Percentiles rank a stretch among this genome's conserved stretches.
These are phyloP conservation scores for Olyra latifolia DNA, from an alignment of 176 grass and related monocot species.

Conservation along the genomic window DNA sequence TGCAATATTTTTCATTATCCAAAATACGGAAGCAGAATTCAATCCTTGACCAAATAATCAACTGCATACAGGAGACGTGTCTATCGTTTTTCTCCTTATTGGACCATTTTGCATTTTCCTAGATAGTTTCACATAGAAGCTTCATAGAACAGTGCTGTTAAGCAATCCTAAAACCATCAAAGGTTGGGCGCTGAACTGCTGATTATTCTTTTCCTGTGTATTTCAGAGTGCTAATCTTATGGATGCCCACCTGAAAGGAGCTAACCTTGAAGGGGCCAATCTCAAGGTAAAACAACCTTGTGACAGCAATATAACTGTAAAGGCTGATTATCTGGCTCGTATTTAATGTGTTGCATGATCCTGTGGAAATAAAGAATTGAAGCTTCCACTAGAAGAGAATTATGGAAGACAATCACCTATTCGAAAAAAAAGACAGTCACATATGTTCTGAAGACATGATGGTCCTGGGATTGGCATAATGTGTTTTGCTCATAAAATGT, in stretches of 20 bases:
- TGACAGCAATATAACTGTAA: constrained; percentile 8
- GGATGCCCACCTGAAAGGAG: constrained; percentile 63
- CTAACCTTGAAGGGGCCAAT: constrained; percentile 98
- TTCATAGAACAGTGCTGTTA: background rate
- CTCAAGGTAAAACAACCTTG: constrained; percentile 68
- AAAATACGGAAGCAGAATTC: background rate
- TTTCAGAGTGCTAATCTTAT: constrained; percentile 78
- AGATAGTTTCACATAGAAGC: constrained; percentile 8
- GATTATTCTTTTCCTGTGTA: constrained; percentile 9
- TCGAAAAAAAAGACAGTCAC: no score
- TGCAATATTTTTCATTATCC: background rate
- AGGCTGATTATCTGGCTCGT: background rate
- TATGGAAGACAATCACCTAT: background rate
- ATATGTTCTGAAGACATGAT: background rate
- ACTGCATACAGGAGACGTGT: background rate
- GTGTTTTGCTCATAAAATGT: background rate
- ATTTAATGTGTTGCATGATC: background rate
- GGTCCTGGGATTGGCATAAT: background rate
- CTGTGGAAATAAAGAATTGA: constrained; percentile 2
- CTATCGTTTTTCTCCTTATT: constrained; percentile 4
- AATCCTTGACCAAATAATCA: constrained; percentile 1
- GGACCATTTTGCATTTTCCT: background rate
- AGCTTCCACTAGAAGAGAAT: background rate
- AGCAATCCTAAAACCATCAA: background rate
- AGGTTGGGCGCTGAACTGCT: constrained; percentile 15